Evolutionary conservation across 768 basidiomycete species (phyloP).

Genomic region (Rhodotorula sphaerocarpa): DNA sequence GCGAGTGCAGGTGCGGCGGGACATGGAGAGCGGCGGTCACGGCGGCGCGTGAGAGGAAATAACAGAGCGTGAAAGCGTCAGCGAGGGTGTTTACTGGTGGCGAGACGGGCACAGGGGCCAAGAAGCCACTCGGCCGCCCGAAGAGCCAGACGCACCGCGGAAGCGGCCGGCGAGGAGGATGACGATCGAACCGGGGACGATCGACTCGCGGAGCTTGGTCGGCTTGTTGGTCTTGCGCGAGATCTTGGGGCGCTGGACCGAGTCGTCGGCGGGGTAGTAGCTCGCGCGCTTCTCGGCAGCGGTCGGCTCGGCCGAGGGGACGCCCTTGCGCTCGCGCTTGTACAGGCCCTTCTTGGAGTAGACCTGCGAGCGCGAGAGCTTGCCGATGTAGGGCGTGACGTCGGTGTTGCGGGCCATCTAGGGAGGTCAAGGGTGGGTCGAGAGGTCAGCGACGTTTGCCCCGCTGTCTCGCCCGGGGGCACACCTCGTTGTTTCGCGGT

Average conservation of each 20-base stretch:
- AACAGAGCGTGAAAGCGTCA: too few species aligned
- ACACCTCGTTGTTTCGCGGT: too few species aligned
- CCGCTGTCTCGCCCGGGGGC: too few species aligned
- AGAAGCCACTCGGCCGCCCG: too few species aligned
- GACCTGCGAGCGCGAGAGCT: conserved; percentile 74
- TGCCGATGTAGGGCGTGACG: conserved; percentile 70
- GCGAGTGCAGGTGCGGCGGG: neutral
- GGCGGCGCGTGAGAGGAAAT: too few species aligned
- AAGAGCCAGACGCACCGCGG: conserved; percentile 50
- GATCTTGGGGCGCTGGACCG: conserved; percentile 82
- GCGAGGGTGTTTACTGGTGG: too few species aligned
- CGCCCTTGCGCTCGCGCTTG: conserved; percentile 63
- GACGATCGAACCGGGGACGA: conserved; percentile 87
- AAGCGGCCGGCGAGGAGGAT: conserved; percentile 96
- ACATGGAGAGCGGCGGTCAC: too few species aligned
- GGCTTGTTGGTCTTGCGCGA: conserved; percentile 77
- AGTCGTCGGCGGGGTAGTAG: conserved; percentile 84
- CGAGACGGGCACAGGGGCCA: too few species aligned
- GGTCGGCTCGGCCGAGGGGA: conserved; percentile 55
- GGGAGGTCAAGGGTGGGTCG: too few species aligned
- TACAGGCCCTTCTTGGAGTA: conserved; percentile 69
- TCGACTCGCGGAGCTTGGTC: conserved; percentile 65
- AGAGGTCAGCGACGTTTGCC: too few species aligned
- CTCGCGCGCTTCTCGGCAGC: conserved; percentile 75
- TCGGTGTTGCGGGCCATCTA: conserved; percentile 52